phyloP scores from a whole-genome alignment of 1,284 basidiomycete species.

The Tylopilus sp. region DNA sequence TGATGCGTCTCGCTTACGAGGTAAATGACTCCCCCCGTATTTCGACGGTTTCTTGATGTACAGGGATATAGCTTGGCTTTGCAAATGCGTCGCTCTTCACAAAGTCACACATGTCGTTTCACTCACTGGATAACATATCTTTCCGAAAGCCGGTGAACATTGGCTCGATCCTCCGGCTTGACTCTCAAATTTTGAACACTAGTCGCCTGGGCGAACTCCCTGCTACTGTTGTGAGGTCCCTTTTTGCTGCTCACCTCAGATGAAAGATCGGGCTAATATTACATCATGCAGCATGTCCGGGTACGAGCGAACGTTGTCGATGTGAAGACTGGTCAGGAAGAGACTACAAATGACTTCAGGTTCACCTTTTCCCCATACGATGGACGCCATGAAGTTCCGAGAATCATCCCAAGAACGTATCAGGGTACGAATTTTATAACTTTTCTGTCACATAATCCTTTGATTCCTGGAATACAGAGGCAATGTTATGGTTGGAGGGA shows the following conservation, averaged over 20 bases:
- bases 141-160: slow-evolving; percentile 87
- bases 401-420: slow-evolving; percentile 79
- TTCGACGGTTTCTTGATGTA: slow-evolving; percentile 11
- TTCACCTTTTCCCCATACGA: slow-evolving; percentile 70
- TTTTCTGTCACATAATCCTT: slow-evolving; percentile 1
- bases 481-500: slow-evolving; percentile 87
- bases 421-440: slow-evolving; percentile 54
- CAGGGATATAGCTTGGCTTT: slow-evolving; percentile 72
- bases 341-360: slow-evolving; percentile 77
- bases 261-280: too few species aligned
- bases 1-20: slow-evolving; percentile 78
- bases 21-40: too few species aligned
- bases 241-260: too few species aligned
- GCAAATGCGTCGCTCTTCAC: slow-evolving; percentile 80
- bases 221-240: slow-evolving; percentile 60
- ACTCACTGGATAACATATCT: slow-evolving; percentile 82
- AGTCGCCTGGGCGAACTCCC: slow-evolving; percentile 55
- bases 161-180: slow-evolving; percentile 81
- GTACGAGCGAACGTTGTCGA: slow-evolving; percentile 85
- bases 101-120: slow-evolving; percentile 74
- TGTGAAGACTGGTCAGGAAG: slow-evolving; percentile 73
- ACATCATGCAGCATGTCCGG: slow-evolving; percentile 67
- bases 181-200: slow-evolving; percentile 74
- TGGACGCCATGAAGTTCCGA: slow-evolving; percentile 52
- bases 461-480: too few species aligned